These are phyloP conservation scores for Debaryomyces udenii DNA, from an alignment of 1,139 yeast genomes.

Conservation along the genomic window DNA sequence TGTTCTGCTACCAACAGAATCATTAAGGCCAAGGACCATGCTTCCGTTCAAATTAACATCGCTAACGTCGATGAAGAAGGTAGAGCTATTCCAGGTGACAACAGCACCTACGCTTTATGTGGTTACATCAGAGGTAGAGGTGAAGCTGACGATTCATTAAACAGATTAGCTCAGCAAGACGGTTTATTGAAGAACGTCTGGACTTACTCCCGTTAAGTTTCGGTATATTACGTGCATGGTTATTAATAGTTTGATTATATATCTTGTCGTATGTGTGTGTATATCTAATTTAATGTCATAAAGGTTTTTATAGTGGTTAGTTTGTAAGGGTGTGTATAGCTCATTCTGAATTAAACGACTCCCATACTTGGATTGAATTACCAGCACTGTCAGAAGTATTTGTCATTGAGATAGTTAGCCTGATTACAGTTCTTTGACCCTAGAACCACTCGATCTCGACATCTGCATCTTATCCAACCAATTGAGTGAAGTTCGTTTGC, in stretches of 20 bases:
- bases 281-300: slow-evolving; percentile 23
- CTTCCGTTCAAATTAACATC: slow-evolving; percentile 82
- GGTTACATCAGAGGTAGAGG: slow-evolving; percentile 83
- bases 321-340: slow-evolving; percentile 4
- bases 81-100: slow-evolving; percentile 88
- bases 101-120: slow-evolving; percentile 94
- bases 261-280: slow-evolving; percentile 19
- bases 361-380: neutral
- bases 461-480: too few relatives aligned
- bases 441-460: too few relatives aligned
- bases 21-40: slow-evolving; percentile 99
- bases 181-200: slow-evolving; percentile 98
- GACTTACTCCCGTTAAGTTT: slow-evolving; percentile 94
- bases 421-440: too few relatives aligned
- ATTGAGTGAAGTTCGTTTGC: too few relatives aligned
- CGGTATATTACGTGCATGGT: slow-evolving; percentile 14
- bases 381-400: neutral
- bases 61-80: slow-evolving; percentile 85
- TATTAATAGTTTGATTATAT: slow-evolving; percentile 12
- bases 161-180: slow-evolving; percentile 99
- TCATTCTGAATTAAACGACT: slow-evolving; percentile 1
- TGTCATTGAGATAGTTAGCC: neutral
- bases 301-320: slow-evolving; percentile 6
- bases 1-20: slow-evolving; percentile 99
- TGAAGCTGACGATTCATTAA: slow-evolving; percentile 98